phyloP scores from a whole-genome alignment of 1,284 basidiomycete species.

The Hortiboletus rubellus region DNA sequence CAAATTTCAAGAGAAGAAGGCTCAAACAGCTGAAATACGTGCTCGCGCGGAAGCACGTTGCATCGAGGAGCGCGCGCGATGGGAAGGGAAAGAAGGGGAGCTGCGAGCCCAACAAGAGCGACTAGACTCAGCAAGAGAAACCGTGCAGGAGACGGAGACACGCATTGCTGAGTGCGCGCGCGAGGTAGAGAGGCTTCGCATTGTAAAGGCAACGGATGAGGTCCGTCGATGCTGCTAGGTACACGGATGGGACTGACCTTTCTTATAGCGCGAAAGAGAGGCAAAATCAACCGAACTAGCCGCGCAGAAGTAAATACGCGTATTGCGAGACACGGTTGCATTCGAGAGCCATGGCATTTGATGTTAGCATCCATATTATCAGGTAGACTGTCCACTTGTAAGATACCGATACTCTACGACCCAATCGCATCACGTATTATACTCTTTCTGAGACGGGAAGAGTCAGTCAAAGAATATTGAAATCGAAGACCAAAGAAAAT shows the following conservation, averaged over 20 bases:
- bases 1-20: constrained; percentile 30
- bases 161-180: constrained; percentile 33
- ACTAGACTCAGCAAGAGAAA: constrained; percentile 33
- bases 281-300: constrained; percentile 22
- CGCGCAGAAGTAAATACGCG: constrained; percentile 10
- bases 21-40: constrained; percentile 21
- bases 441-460: constrained; percentile 3
- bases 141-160: constrained; percentile 23
- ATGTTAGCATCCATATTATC: not conserved
- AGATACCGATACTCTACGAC: constrained; percentile 1
- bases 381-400: not conserved
- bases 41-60: constrained; percentile 31
- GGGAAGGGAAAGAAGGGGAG: constrained; percentile 34
- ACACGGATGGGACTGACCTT: constrained; percentile 11
- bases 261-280: constrained; percentile 33
- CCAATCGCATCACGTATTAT: not conserved
- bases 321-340: not conserved
- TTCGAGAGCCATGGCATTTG: not conserved
- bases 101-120: constrained; percentile 34
- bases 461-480: constrained; percentile 13
- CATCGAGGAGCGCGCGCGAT: constrained; percentile 31
- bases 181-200: constrained; percentile 32
- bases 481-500: constrained; percentile 8
- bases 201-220: constrained; percentile 36
- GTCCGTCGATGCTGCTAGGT: constrained; percentile 15